phyloP scores from a whole-genome alignment of 1,284 basidiomycete species.

The Puccinia coronata region DNA sequence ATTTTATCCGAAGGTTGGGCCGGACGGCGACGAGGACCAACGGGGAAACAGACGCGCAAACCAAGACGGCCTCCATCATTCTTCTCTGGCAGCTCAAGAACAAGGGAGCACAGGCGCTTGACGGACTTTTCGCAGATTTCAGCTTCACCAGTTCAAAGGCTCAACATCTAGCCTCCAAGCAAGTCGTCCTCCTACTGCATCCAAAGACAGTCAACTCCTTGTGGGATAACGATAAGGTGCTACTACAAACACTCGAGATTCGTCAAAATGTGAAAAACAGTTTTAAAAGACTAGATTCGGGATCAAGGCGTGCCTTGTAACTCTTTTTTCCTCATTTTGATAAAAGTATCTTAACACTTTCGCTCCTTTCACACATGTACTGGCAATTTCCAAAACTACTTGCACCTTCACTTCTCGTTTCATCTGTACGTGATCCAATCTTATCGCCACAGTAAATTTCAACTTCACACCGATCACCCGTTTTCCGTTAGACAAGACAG shows the following conservation, averaged over 20 bases:
- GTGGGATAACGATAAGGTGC: background rate
- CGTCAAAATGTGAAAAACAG: background rate
- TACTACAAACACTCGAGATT: background rate
- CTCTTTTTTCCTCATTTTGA: background rate
- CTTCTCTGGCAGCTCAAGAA: background rate
- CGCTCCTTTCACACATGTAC: background rate
- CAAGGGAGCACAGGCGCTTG: background rate
- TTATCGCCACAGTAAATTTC: no score
- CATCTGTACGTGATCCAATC: no score
- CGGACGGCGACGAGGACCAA: background rate
- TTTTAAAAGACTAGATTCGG: background rate
- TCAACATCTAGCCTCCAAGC: background rate
- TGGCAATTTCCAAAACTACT: background rate
- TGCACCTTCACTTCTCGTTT: background rate
- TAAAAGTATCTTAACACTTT: no score
- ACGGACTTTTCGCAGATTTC: background rate
- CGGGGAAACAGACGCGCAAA: background rate
- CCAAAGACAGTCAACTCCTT: background rate
- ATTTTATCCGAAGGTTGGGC: background rate
- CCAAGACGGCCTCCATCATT: background rate
- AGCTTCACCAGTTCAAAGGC: background rate
- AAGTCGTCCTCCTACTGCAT: background rate
- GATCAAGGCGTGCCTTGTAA: background rate
- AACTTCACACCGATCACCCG: no score
- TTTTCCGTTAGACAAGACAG: background rate